These are phyloP conservation scores for Ceratobasidium sp. DNA, from an alignment of 1,284 basidiomycete species.

Conservation along the genomic window DNA sequence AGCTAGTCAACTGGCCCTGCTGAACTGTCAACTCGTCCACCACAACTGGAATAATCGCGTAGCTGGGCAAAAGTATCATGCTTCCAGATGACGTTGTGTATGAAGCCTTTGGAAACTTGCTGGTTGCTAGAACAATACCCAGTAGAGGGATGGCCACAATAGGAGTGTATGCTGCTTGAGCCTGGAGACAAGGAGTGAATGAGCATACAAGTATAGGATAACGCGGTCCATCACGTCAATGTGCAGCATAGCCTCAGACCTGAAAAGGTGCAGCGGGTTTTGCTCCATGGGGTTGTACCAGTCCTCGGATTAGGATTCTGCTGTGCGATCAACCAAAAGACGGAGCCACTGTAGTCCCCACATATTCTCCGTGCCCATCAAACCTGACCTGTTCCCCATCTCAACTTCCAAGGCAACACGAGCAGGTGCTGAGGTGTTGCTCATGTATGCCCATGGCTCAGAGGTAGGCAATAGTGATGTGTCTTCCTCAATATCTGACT, in stretches of 20 bases:
- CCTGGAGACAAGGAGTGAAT: not conserved
- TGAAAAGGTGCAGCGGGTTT: not conserved
- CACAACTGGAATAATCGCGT: not conserved
- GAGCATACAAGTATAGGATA: not conserved
- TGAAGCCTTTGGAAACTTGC: not conserved
- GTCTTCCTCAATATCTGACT: too few relatives aligned
- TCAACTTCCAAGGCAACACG: not conserved
- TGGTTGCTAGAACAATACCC: not conserved
- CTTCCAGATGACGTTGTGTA: not conserved
- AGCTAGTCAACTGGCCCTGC: not conserved
- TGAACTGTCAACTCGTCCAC: not conserved
- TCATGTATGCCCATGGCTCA: not conserved
- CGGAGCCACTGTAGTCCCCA: not conserved
- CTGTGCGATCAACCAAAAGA: not conserved
- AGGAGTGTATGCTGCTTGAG: not conserved
- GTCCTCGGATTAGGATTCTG: not conserved
- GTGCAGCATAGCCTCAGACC: not conserved
- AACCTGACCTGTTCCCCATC: not conserved
- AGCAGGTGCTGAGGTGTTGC: not conserved
- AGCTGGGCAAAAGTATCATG: not conserved
- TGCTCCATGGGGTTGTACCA: not conserved
- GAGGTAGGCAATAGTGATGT: too few relatives aligned
- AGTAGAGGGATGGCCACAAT: not conserved
- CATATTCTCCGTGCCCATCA: not conserved
- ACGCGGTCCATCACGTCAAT: not conserved